Base-by-base conservation (phyloP, 2,329 filamentous ascomycete species). In the Paecilomyces fulvus region DNA sequence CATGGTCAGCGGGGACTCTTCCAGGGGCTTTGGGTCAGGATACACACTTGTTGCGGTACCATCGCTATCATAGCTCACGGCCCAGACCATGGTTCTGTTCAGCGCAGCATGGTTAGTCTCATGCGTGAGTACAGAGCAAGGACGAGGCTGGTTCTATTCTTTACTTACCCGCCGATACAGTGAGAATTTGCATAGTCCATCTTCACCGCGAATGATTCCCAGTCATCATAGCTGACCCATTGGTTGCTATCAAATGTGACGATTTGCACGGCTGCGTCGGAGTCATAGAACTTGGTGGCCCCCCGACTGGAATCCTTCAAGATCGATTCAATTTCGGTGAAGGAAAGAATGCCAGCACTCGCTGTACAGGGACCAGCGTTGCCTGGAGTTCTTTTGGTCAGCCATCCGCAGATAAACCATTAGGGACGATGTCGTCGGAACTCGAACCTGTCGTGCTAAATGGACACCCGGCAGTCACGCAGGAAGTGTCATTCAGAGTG, bases 361-460 rank as follows among this genome's bases (percentile, higher is more conserved):
- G n/a, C 20, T 3, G 48, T 49, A 49, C 48, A 49, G 2, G 6
- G 3, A 2, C 48, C 48, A 25, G 48, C 9, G 10, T 49, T 49
- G 1, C 48, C 21, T 43, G 12, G 17, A 43, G 25, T 28, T 28
- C 25, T 28, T 28, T 28, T 28, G 25, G 25, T 28, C 25, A 28
- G 4, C 25, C 25, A 28, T 28, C 25, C 25, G 9, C 33, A 43
- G 33, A 3, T 17, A 43, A 43, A 43, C 10, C 12, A 17, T 6
- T 43, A 43, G 33, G 33, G 3, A 14, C 10, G 17, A 43, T 57
- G 54, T 65, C 66, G 14, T 28, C 25, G 25, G 25, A 28, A 28
- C 31, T 23, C 4, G 63, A 31, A 55, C 67, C 58, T 1, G 52
- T 48, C 4, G 72, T 43, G 0, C 63, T 68, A 55, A 71, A 74